phyloP scores from a whole-genome alignment of 2,329 filamentous ascomycete species.

The Epichloe hybrida region DNA sequence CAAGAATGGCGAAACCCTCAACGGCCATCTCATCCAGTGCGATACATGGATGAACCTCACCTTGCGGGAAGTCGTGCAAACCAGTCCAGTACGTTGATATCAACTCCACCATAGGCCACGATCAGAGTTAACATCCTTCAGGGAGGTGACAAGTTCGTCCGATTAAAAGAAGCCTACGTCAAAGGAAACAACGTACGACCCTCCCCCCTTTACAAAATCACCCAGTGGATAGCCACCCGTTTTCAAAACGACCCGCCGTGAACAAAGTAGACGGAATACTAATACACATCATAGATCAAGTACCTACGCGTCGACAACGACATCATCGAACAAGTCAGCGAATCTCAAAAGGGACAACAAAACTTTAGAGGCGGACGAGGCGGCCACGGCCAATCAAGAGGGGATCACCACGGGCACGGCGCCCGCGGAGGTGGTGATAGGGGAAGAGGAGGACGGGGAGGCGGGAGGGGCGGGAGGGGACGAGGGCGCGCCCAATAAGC shows the following conservation, averaged over 20 bases:
- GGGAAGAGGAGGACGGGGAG: slow-evolving; percentile 24
- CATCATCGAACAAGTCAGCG: slow-evolving; percentile 87
- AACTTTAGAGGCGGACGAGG: slow-evolving; percentile 53
- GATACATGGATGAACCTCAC: slow-evolving; percentile 99
- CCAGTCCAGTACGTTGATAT: slow-evolving; percentile 52
- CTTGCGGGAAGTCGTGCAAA: slow-evolving; percentile 92
- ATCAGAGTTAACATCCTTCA: slow-evolving; percentile 14
- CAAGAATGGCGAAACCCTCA: slow-evolving; percentile 94
- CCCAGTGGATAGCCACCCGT: not conserved
- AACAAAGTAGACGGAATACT: not conserved
- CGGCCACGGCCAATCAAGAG: slow-evolving; percentile 43
- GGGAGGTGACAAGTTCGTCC: slow-evolving; percentile 89
- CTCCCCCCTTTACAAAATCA: not conserved
- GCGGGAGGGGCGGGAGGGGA: slow-evolving; percentile 19
- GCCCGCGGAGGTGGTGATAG: slow-evolving; percentile 33
- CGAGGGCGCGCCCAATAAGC: slow-evolving; percentile 18
- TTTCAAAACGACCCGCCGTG: not conserved
- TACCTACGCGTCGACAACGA: slow-evolving; percentile 94
- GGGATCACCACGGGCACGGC: slow-evolving; percentile 41
- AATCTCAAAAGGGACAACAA: slow-evolving; percentile 67
- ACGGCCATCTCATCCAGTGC: slow-evolving; percentile 90
- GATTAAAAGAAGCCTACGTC: slow-evolving; percentile 87
- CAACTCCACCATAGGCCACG: too few relatives aligned
- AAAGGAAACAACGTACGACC: slow-evolving; percentile 78
- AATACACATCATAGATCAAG: slow-evolving; percentile 58